A percentile compares a stretch with the other conserved stretches of the same genome.
phyloP scores from a whole-genome alignment of 2,329 filamentous ascomycete species.

The Aspergillus spinulosporus region DNA sequence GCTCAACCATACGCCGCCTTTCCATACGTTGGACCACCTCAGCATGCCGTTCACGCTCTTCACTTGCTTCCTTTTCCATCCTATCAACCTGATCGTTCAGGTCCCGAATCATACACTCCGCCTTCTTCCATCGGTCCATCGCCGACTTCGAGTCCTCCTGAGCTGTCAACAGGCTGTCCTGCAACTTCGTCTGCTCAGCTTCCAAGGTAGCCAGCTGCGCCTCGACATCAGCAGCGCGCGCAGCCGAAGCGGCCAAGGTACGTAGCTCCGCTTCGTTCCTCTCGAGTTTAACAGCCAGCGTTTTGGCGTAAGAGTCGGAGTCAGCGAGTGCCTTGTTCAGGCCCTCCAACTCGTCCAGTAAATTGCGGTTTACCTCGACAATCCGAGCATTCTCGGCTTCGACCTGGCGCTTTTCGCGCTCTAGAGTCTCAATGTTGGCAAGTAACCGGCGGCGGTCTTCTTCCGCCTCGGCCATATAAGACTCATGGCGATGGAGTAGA shows the following conservation, averaged over 20 bases:
- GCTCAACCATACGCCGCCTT: slow-evolving; percentile 76
- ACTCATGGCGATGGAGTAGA: slow-evolving; percentile 85
- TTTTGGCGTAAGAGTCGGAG: slow-evolving; percentile 76
- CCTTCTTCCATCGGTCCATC: slow-evolving; percentile 78
- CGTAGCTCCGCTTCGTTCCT: slow-evolving; percentile 76
- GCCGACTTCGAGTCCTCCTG: slow-evolving; percentile 76
- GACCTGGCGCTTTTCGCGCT: slow-evolving; percentile 69
- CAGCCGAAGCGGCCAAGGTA: slow-evolving; percentile 70
- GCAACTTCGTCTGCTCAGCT: slow-evolving; percentile 72
- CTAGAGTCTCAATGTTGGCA: slow-evolving; percentile 71
- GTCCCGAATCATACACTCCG: slow-evolving; percentile 73
- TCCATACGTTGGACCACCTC: slow-evolving; percentile 84
- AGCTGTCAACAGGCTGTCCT: slow-evolving; percentile 65
- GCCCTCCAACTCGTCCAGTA: slow-evolving; percentile 80
- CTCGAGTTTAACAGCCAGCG: slow-evolving; percentile 72
- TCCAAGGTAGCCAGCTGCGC: slow-evolving; percentile 77
- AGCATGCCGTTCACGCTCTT: slow-evolving; percentile 77
- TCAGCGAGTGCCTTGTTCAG: slow-evolving; percentile 77
- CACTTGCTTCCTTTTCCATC: slow-evolving; percentile 78
- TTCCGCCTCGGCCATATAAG: slow-evolving; percentile 90
- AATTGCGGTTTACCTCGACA: slow-evolving; percentile 76
- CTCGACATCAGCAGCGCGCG: slow-evolving; percentile 76
- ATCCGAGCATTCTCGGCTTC: slow-evolving; percentile 75
- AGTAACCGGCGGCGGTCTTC: slow-evolving; percentile 74
- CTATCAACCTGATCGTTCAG: slow-evolving; percentile 85